Evolutionary conservation across 192 early-diverging fungal species (phyloP), one percentile per base, ranked within the genome.

Genomic region (Backusella circina): DNA sequence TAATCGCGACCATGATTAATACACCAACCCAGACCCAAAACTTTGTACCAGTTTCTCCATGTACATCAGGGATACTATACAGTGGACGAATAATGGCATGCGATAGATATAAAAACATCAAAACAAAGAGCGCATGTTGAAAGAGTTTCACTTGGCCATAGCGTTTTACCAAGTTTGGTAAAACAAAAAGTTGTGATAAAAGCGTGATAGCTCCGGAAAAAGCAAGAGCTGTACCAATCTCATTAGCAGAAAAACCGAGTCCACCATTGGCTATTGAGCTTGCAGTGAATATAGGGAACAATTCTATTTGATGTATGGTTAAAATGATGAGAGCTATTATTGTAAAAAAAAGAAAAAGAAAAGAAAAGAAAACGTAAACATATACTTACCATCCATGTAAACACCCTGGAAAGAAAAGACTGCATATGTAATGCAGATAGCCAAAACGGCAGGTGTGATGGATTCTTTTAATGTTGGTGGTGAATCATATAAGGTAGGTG

Each of bases 161-260:
- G 50, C 77, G 80, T 44, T 78, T 79, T 21, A 80, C 80, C 10
- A 86, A 66, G 2, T 47, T 64, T 2, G 85, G 87, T 67, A 86
- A 88, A 2, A 82, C 70, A 31, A 86, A 51, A 0, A 90, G 75
- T 71, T 90, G 89, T 21, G 86, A 32, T 57, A 84, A 83, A 36
- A 90, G 16, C 0, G 85, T 84, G 1, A 84, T 70, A 26, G 80
- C 47, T 0, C 86, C 84, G 0, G 85, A 81, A 15, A 84, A 64
- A 0, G 88, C 76, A 28, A 88, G 70, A 0, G 86, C 84, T 16
- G 79, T 65, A 0, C 89, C 89, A 47, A 88, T 89, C 31, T 72
- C 75, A 18, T 80, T 79, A 2, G 86, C 66, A 50, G 76, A 74
- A 65, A 88, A 84, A 0, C 86, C 88, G 3, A 90, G 74, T 1